Conservation (phyloP, 345 rosid species). For the Durio zibethinus region DNA sequence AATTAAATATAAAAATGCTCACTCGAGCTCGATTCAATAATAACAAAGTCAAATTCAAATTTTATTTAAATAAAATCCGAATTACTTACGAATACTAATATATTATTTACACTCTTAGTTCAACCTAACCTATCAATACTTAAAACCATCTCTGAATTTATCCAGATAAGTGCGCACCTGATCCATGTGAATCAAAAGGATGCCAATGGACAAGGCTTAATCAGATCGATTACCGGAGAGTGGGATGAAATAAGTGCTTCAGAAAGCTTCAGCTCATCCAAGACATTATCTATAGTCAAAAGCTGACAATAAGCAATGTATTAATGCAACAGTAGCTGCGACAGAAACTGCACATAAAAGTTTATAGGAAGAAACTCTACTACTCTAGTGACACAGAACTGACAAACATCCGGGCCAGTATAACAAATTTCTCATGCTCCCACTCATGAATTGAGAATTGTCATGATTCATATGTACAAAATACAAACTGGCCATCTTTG, state of each 20-base stretch:
- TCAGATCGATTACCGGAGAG: not conserved
- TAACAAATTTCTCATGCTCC: not conserved
- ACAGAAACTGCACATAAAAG: not conserved
- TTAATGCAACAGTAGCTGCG: not conserved
- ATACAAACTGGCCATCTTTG: not conserved
- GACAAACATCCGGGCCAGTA: not conserved
- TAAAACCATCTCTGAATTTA: not conserved
- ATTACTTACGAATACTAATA: too few relatives aligned
- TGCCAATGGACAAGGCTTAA: not conserved
- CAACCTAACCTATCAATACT: not conserved
- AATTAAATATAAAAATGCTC: too few relatives aligned
- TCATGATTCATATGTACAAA: not conserved
- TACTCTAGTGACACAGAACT: not conserved
- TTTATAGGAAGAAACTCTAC: not conserved
- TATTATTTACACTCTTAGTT: too few relatives aligned
- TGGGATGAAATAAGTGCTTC: not conserved
- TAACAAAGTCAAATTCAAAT: too few relatives aligned
- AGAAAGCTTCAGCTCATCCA: not conserved
- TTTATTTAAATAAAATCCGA: too few relatives aligned
- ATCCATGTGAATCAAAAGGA: not conserved
- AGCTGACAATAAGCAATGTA: not conserved
- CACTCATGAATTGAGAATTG: not conserved
- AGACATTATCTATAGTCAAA: not conserved
- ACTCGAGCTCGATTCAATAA: too few relatives aligned
- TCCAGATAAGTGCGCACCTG: not conserved